phyloP scores from a whole-genome alignment of 768 basidiomycete species.

The Lactarius psammicola region DNA sequence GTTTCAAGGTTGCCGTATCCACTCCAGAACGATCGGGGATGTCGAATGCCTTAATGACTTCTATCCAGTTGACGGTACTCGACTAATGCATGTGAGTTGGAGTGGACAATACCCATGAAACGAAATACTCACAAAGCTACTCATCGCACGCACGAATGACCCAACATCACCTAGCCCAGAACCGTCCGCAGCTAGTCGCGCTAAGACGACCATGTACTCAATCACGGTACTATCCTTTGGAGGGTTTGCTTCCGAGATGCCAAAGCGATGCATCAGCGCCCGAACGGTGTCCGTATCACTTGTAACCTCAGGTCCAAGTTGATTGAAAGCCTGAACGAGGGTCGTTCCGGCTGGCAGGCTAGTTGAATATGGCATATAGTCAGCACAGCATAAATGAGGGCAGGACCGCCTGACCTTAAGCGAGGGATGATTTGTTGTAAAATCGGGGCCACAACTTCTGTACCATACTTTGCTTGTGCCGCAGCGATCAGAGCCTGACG shows the following conservation, averaged over 20 bases:
- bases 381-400: conserved; percentile 20
- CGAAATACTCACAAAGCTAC: conserved; percentile 61
- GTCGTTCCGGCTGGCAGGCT: conserved; percentile 68
- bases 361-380: conserved; percentile 24
- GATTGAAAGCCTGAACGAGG: conserved; percentile 71
- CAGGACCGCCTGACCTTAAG: conserved; percentile 52
- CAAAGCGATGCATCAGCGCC: conserved; percentile 70
- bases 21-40: conserved; percentile 78
- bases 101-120: conserved; percentile 17
- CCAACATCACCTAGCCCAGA: conserved; percentile 70
- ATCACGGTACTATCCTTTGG: conserved; percentile 68
- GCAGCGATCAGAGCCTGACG: conserved; percentile 73
- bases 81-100: conserved; percentile 46
- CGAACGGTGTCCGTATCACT: conserved; percentile 68
- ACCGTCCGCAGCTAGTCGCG: conserved; percentile 71
- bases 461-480: conserved; percentile 76
- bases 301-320: conserved; percentile 78
- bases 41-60: conserved; percentile 84
- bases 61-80: conserved; percentile 72
- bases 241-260: conserved; percentile 67
- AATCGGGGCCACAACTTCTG: conserved; percentile 70
- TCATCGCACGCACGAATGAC: conserved; percentile 67
- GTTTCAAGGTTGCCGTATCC: conserved; percentile 85
- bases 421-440: conserved; percentile 72
- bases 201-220: conserved; percentile 67